Evolutionary conservation across 148 eudicot species (phyloP), one percentile per base, ranked within the genome.

Genomic region (Linanthus parryae): DNA sequence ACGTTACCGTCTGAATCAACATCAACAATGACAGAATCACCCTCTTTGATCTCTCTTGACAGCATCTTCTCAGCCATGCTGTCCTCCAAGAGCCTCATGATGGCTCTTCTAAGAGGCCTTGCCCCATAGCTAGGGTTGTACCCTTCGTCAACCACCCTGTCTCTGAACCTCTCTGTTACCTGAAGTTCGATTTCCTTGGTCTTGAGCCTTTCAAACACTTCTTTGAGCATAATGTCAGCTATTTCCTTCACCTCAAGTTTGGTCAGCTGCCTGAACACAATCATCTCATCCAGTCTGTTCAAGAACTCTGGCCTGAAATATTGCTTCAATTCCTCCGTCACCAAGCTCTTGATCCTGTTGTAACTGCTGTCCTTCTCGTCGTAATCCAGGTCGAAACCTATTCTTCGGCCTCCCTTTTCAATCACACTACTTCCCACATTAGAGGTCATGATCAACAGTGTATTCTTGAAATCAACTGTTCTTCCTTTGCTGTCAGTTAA

Each of bases 401-500:
- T 57, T 8, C 69, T 52, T 5, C 59, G 53, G 10, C 65, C 62
- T 14, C 69, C 73, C 48, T 68, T 63, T n/a, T 68, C 59, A 17
- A 73, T 73, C 46, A 68, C 73, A 30, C 69, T 54, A 21, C 70
- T 51, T 18, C 86, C 86, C 0, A 76, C 67, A 15, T 76, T 80
- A 1, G 86, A 80, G 1, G 86, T 80, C 72, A 80, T 52, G 11
- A 80, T 73, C 26, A 80, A 23, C 13, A 80, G 54, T 0, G 76
- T 70, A 58, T 80, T 66, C 37, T 62, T 76, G 48, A 80, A 80
- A 56, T 76, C 81, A 1, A 76, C 82, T 0, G 77, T 67, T 28
- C 73, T 44, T 1, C 86, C 86, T 28, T 67, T 67, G 56, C 79
- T 67, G 20, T 73, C 79, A 0, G 82, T 80, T 49, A 80, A 56